Evolutionary conservation across 495 filamentous ascomycete genomes (phyloP), one percentile per base, ranked within the genome.

Genomic region (Aspergillus egyptiacus): DNA sequence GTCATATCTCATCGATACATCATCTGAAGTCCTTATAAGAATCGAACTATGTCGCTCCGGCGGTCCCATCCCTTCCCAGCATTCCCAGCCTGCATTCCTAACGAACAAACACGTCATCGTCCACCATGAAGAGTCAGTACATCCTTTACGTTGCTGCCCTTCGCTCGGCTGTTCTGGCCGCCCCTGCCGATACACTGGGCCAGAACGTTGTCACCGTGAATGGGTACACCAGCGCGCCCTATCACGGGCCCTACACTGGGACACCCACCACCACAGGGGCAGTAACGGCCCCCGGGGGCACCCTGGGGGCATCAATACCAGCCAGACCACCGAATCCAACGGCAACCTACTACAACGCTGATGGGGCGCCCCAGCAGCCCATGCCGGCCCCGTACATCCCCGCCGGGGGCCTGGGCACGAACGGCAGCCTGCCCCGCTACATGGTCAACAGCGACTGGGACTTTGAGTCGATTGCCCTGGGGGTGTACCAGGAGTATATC

Each of bases 401-500:
- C 0, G 76, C 71, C 5, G 89, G 89, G 48, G 90, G 90, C 0
- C 62, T 87, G 0, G 86, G 85, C 4, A 91, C 87, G n/a, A 91
- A 91, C 51, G 86, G 85, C 31, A 77, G 75, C 2, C 61, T 64
- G 23, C 90, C 89, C 2, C 79, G 87, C 1, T 94, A 94, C 63
- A 76, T 78, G 13, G 72, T 81, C 0, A 64, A 82, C 35, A 82
- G 80, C 45, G 86, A 89, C 52, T 89, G 87, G 54, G 86, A 89
- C 57, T 89, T 80, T 60, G 67, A 88, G 50, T 88, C 84, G 1
- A 67, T 89, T 48, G 66, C 71, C 5, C 74, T 91, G 6, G 84
- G 73, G 5, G 69, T 91, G 2, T 88, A 89, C 56, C 83, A 90
- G 51, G 90, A 95, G 68, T 95, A 77, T 73, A 89, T 93, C 53